Base-by-base conservation (phyloP, 495 filamentous ascomycete genomes). In the Pyrenula aspistea region DNA sequence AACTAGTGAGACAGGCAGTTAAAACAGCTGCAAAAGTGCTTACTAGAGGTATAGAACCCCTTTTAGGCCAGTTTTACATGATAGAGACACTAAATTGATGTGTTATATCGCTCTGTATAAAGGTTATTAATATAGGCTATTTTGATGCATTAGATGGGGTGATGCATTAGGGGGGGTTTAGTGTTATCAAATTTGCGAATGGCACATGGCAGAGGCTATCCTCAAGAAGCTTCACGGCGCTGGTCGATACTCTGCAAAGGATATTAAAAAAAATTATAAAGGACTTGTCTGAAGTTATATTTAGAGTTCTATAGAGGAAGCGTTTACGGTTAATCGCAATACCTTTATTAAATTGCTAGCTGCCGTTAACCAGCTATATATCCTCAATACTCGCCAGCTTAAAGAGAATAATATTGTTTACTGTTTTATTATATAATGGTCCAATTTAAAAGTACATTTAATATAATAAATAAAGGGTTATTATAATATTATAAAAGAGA, bases 401-500 rank as follows among this genome's bases (percentile, higher is more conserved):
- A 55, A 55, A 55, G 53, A 55, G 22, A 24, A 55, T n/a, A 23
- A 24, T n/a, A 24, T 55, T 23, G 25, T 55, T 24, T 12, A 12
- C 11, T n/a, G n/a, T 10, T 55, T 24, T 10, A 55, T 19, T 11
- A n/a, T n/a, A 11, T n/a, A 21, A 19, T 55, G 31, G 22, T n/a
- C 24, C 19, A 55, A 55, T 55, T 24, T 55, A 19, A 24, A 24
- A 11, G 20, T n/a, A n/a, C 22, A 20, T 19, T 21, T 24, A 12
- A 55, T n/a, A 11, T 25, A 23, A 24, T 24, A 19, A 24, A n/a
- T n/a, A 24, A 24, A 55, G 22, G 25, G 53, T 31, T 55, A 55
- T 55, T 24, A 55, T 10, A n/a, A 20, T 24, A 24, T 55, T 55
- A 20, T 55, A 20, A 11, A 24, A 4, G 21, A 24, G 22, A 25